Percentiles rank a stretch among this genome's conserved stretches.
phyloP scores from a whole-genome alignment of 306 rosid species.

The Prunus salicina region DNA sequence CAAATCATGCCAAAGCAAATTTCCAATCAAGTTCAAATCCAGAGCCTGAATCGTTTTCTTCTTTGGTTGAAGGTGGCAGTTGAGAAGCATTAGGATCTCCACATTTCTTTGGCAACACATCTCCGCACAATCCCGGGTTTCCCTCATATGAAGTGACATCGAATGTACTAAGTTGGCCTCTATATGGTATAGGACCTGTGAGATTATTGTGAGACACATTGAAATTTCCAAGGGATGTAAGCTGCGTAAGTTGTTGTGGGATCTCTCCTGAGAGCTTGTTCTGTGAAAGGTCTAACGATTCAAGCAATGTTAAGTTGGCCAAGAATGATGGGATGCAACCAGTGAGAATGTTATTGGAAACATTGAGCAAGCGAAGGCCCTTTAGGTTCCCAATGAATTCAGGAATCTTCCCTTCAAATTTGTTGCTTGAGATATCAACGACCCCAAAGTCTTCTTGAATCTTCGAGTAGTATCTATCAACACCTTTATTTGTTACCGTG shows the following conservation, averaged over 20 bases:
- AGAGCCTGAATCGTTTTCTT: no score
- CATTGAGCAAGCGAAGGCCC: no score
- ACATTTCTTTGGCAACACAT: background rate
- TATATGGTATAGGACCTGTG: background rate
- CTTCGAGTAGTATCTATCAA: fast-evolving
- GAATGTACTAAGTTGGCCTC: background rate
- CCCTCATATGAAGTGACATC: background rate
- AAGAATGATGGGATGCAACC: background rate
- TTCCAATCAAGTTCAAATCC: no score
- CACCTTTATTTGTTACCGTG: background rate
- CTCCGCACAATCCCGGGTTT: background rate
- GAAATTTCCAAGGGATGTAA: background rate
- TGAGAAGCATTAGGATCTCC: background rate
- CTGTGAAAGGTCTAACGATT: background rate
- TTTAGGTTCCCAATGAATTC: no score
- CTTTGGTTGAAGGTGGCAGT: background rate
- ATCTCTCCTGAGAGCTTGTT: background rate
- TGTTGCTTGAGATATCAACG: background rate
- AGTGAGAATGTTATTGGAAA: background rate
- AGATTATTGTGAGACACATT: background rate
- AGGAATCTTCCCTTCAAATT: no score
- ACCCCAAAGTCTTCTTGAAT: background rate
- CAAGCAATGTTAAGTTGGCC: background rate
- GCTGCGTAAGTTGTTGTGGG: background rate
- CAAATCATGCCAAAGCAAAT: no score